These are phyloP conservation scores for Penicillium sp. DNA, from an alignment of 2,329 filamentous ascomycete species.

Conservation along the genomic window DNA sequence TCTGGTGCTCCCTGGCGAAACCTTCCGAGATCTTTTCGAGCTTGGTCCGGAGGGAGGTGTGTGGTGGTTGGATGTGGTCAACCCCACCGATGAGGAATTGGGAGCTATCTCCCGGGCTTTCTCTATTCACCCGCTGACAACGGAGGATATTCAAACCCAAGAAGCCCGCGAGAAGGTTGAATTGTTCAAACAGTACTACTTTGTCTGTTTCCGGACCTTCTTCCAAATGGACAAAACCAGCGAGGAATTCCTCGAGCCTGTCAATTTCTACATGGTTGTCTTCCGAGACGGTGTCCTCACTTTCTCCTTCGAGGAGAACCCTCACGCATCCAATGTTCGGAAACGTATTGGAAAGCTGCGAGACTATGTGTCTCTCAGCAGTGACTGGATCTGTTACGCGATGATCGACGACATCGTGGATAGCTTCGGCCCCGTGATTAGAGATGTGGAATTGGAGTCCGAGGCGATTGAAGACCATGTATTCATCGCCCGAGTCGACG, in stretches of 20 bases:
- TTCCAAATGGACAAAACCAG: constrained; percentile 75
- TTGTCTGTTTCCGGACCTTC: constrained; percentile 95
- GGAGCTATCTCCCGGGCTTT: constrained; percentile 89
- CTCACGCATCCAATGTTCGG: constrained; percentile 83
- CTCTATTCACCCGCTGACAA: constrained; percentile 89
- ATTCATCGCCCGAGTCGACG: constrained; percentile 85
- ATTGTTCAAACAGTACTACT: constrained; percentile 96
- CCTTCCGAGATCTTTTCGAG: constrained; percentile 83
- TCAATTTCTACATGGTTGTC: constrained; percentile 95
- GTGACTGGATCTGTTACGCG: constrained; percentile 98
- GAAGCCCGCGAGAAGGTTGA: constrained; percentile 98
- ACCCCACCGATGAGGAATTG: constrained; percentile 84
- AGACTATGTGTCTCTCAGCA: constrained; percentile 90
- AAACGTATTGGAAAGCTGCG: constrained; percentile 89
- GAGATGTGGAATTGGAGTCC: constrained; percentile 80
- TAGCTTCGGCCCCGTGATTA: constrained; percentile 86
- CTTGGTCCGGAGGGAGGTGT: constrained; percentile 71
- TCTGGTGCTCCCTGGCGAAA: constrained; percentile 83
- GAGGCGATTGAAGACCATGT: constrained; percentile 95
- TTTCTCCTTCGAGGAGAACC: constrained; percentile 87
- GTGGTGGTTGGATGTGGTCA: constrained; percentile 98
- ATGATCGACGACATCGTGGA: constrained; percentile 99
- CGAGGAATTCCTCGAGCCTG: constrained; percentile 83
- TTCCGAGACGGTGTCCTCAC: constrained; percentile 93
- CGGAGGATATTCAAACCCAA: constrained; percentile 93